Conservation (phyloP, 2,329 filamentous ascomycete species). For the Alternaria angustiovoidea region DNA sequence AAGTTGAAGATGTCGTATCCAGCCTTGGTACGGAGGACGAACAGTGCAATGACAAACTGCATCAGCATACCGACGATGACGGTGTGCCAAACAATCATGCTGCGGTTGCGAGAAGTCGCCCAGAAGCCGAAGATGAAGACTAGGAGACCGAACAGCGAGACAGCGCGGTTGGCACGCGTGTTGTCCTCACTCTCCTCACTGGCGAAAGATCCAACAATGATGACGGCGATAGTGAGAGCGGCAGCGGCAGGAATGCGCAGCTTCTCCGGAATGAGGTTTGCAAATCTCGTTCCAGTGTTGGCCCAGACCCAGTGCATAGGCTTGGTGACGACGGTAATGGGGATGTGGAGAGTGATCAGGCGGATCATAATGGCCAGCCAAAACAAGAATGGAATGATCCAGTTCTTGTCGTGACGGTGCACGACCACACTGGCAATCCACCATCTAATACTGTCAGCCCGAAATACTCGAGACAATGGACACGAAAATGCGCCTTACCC, state of each 20-base stretch:
- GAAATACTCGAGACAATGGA: conserved; percentile 3
- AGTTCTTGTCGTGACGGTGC: conserved; percentile 76
- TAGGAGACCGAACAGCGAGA: conserved; percentile 79
- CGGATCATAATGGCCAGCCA: conserved; percentile 79
- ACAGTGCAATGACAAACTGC: conserved; percentile 88
- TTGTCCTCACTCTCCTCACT: conserved; percentile 77
- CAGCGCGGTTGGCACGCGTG: conserved; percentile 78
- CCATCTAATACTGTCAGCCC: conserved; percentile 61
- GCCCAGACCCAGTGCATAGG: conserved; percentile 75
- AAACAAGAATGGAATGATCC: conserved; percentile 84
- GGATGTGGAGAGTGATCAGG: conserved; percentile 76
- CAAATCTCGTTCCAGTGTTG: conserved; percentile 67
- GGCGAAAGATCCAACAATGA: conserved; percentile 80
- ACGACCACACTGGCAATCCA: conserved; percentile 79
- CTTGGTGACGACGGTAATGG: conserved; percentile 70
- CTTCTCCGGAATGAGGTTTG: conserved; percentile 71
- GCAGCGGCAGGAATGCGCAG: conserved; percentile 71
- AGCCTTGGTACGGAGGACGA: conserved; percentile 80
- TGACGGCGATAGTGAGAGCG: conserved; percentile 70
- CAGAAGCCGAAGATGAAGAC: conserved; percentile 75
- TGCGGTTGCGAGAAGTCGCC: conserved; percentile 74
- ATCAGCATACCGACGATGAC: conserved; percentile 87
- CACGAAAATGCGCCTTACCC: conserved; percentile 52
- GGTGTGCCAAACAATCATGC: conserved; percentile 58
- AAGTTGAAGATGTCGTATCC: conserved; percentile 93